Base-by-base conservation (phyloP, 805 yeast genomes). In the Wickerhamomyces silvicola region DNA sequence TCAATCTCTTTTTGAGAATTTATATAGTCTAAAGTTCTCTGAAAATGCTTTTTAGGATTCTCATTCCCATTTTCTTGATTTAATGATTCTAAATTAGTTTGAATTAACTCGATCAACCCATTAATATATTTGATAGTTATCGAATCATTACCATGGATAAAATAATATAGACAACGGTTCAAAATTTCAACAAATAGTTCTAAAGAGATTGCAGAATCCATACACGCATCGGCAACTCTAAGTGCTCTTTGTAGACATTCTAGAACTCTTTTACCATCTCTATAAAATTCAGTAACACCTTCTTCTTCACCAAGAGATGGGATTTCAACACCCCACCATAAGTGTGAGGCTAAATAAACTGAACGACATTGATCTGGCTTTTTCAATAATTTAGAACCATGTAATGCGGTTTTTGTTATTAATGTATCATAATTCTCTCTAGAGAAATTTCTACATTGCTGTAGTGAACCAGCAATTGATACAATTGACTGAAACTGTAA, bases 301-400 rank as follows among this genome's bases (percentile, higher is more conserved):
- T 64, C 72, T 34, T 60, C 64, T 37, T 68, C 71, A 6, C 63
- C 72, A 34, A 57, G 46, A 2, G 57, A 65, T 14, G 69, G 64
- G 12, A 67, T 69, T 38, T 82, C 87, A 16, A 80, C 76, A 50
- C 90, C 81, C 92, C 94, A 84, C 96, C 96, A 92, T 30, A 92
- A 60, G 57, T 92, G 97, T 1, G 95, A 78, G 26, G 95, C 88
- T 31, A 75, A 59, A 52, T 82, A 85, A 6, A 87, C 94, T 0
- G 95, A 79, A 11, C 97, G 74, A 55, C 97, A 88, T 57, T 92
- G 98, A 50, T 90, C 97, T 22, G 92, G 87, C 55, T 90, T 90
- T 56, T 84, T 86, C 48, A 90, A 66, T 31, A 92, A 66, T 56
- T 84, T 85, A 10, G 95, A 84, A 5, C 95, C 94, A 48, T 86